phyloP scores from a whole-genome alignment of 2,329 filamentous ascomycete species.

The Iodosphaeria phyllophila region DNA sequence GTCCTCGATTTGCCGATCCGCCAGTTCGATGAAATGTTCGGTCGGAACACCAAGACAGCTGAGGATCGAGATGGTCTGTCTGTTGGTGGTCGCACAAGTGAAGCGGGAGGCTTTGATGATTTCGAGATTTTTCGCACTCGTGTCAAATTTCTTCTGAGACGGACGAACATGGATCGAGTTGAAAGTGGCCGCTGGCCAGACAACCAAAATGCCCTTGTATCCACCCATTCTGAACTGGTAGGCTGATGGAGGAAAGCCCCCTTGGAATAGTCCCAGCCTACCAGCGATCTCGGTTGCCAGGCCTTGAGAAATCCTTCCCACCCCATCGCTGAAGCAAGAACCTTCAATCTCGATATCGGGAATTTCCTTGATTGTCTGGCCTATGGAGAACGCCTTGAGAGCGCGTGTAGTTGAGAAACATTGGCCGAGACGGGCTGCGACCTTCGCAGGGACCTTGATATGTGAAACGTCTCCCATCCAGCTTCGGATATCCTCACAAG shows the following conservation, averaged over 20 bases:
- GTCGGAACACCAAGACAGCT: constrained; percentile 57
- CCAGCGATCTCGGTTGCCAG: constrained; percentile 55
- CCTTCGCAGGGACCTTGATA: constrained; percentile 74
- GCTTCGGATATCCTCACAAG: constrained; percentile 56
- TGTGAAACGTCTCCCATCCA: constrained; percentile 78
- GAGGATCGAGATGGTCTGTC: constrained; percentile 77
- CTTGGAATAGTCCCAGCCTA: constrained; percentile 43
- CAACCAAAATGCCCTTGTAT: constrained; percentile 71
- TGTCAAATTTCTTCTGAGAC: constrained; percentile 76
- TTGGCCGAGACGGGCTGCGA: constrained; percentile 76
- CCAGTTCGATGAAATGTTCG: constrained; percentile 45
- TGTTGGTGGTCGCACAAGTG: constrained; percentile 65
- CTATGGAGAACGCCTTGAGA: constrained; percentile 43
- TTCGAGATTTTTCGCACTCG: constrained; percentile 55
- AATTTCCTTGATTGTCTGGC: constrained; percentile 37
- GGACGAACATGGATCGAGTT: constrained; percentile 60
- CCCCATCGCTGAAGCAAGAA: constrained; percentile 73
- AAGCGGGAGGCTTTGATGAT: constrained; percentile 68
- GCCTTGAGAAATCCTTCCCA: constrained; percentile 75
- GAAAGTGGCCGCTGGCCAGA: constrained; percentile 49
- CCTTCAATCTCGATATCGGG: constrained; percentile 51
- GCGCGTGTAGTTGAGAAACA: constrained; percentile 87
- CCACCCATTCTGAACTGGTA: constrained; percentile 88
- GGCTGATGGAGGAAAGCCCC: constrained; percentile 49
- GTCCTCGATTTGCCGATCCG: constrained; percentile 45